These are phyloP conservation scores for Hirsutella thompsonii DNA, from an alignment of 2,329 filamentous ascomycete genomes.

Conservation along the genomic window DNA sequence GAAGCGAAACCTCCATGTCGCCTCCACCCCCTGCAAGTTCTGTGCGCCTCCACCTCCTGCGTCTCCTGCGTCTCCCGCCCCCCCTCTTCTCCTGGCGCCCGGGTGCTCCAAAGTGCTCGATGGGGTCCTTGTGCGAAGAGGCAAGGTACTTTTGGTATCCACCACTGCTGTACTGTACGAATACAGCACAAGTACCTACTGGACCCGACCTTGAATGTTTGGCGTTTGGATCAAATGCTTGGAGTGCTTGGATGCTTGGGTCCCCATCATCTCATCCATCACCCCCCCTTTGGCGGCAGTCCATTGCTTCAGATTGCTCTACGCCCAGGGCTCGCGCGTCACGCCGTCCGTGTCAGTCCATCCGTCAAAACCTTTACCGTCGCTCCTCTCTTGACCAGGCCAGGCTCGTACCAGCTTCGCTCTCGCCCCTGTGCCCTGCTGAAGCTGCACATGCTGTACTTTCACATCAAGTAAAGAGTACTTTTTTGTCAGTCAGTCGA, in stretches of 20 bases:
- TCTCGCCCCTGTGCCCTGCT: no score
- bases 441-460: no score
- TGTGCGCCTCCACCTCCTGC: conserved; percentile 1
- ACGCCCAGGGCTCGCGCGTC: conserved; percentile 1
- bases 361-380: neutral
- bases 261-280: conserved; percentile 3
- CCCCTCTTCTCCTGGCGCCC: neutral
- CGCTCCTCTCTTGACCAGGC: no score
- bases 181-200: no score
- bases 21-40: neutral
- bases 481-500: no score
- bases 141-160: no score
- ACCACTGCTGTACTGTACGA: no score
- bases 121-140: neutral
- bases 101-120: no score
- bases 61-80: conserved; percentile 2
- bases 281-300: conserved; percentile 6
- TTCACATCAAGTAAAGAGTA: no score
- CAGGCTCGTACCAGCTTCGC: no score
- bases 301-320: conserved; percentile 8
- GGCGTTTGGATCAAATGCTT: neutral
- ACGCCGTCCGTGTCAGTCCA: neutral
- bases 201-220: no score
- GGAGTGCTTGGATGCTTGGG: neutral
- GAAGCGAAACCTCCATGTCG: neutral